Conservation (phyloP, 78 protist species). For the Dictyostelium firmibasis region DNA sequence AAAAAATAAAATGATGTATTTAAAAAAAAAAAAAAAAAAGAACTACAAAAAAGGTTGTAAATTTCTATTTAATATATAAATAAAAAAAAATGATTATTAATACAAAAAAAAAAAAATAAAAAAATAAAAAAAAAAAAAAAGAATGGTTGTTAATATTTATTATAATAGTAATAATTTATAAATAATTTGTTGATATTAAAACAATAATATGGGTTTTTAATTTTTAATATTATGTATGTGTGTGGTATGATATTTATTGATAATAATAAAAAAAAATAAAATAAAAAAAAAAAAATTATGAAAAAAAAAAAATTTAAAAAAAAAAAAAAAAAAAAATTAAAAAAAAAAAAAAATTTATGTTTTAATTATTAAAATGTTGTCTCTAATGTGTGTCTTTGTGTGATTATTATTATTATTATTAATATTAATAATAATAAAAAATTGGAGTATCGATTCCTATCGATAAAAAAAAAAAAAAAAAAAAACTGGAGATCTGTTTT, state of each 20-base stretch:
- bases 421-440: not conserved
- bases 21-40: not conserved
- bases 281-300: too few relatives aligned
- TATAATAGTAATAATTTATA: not conserved
- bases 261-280: not conserved
- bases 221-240: not conserved
- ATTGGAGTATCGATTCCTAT: not conserved
- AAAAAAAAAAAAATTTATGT: not conserved
- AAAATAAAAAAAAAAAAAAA: not conserved
- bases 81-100: not conserved
- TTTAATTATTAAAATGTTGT: not conserved
- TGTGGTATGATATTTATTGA: not conserved
- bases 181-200: not conserved
- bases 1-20: not conserved
- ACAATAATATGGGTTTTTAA: not conserved
- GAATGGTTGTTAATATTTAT: not conserved
- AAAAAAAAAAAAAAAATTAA: not conserved
- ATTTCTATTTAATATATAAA: not conserved
- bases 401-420: not conserved
- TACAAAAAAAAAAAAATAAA: not conserved
- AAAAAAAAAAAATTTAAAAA: not conserved
- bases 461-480: not conserved
- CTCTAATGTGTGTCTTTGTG: not conserved
- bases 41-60: not conserved
- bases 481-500: not conserved